These are phyloP conservation scores for Periconia macrospinosa DNA, from an alignment of 2,329 filamentous ascomycete species.

Conservation along the genomic window DNA sequence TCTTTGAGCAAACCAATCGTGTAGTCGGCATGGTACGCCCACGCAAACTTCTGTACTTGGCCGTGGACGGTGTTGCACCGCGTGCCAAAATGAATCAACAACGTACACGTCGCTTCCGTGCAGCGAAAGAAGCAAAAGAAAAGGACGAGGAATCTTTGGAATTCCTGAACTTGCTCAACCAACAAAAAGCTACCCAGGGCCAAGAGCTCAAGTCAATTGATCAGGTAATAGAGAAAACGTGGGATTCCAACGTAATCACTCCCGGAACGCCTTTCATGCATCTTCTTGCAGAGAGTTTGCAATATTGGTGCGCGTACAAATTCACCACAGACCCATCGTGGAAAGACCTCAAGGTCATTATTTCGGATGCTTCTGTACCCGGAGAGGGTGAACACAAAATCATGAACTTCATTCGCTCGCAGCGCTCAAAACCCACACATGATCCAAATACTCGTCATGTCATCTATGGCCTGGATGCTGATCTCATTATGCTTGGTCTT, in stretches of 20 bases:
- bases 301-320: slow-evolving; percentile 98
- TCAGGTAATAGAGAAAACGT: slow-evolving; percentile 79
- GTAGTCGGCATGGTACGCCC: slow-evolving; percentile 99
- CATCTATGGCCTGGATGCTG: slow-evolving; percentile 96
- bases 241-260: slow-evolving; percentile 87
- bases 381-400: slow-evolving; percentile 99
- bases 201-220: slow-evolving; percentile 63
- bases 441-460: slow-evolving; percentile 97
- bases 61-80: slow-evolving; percentile 95
- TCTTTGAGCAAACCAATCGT: slow-evolving; percentile 98
- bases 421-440: slow-evolving; percentile 85
- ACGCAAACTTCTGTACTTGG: slow-evolving; percentile 94
- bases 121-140: slow-evolving; percentile 90
- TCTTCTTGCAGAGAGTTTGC: slow-evolving; percentile 82
- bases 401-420: slow-evolving; percentile 96
- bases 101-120: slow-evolving; percentile 90
- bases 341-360: slow-evolving; percentile 91
- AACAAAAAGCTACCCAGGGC: slow-evolving; percentile 62
- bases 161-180: slow-evolving; percentile 79
- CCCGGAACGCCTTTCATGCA: slow-evolving; percentile 99
- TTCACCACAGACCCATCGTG: slow-evolving; percentile 95
- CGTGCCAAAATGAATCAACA: slow-evolving; percentile 99
- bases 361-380: slow-evolving; percentile 95
- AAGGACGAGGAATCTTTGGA: slow-evolving; percentile 91
- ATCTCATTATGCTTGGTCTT: slow-evolving; percentile 97